Conservation (phyloP, 257 asterid genomes). For the Nyctanthes arbortristis region DNA sequence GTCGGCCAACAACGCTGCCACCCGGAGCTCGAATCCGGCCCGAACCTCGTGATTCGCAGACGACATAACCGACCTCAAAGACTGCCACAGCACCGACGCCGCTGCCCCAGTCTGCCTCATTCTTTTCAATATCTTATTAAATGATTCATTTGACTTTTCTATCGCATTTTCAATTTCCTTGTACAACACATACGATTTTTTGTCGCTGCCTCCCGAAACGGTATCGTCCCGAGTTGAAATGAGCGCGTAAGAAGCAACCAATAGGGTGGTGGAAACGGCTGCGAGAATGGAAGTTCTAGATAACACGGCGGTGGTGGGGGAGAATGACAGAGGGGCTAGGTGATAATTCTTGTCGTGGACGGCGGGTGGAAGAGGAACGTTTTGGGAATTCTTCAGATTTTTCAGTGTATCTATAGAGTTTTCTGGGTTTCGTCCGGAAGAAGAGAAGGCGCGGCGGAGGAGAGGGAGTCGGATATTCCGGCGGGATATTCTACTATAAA, state of each 20-base stretch:
- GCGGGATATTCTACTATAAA: constrained; percentile 32
- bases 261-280: constrained; percentile 52
- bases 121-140: constrained; percentile 45
- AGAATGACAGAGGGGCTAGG: constrained; percentile 4
- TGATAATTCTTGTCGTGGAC: constrained; percentile 22
- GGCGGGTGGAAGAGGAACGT: constrained; percentile 32
- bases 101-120: constrained; percentile 90
- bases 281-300: constrained; percentile 37
- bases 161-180: constrained; percentile 55
- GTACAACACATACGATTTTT: constrained; percentile 28
- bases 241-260: constrained; percentile 47
- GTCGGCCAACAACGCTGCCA: constrained; percentile 91
- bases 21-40: constrained; percentile 91
- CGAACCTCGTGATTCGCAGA: constrained; percentile 96
- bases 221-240: constrained; percentile 23
- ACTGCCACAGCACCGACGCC: constrained; percentile 92
- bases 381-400: constrained; percentile 30
- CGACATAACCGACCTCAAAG: constrained; percentile 85
- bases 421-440: constrained; percentile 21
- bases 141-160: constrained; percentile 61
- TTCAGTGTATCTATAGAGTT: constrained; percentile 18
- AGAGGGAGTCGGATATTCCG: constrained; percentile 25
- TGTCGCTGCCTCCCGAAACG: constrained; percentile 10
- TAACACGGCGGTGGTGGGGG: constrained; percentile 13
- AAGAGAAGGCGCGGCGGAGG: constrained; percentile 37